These are phyloP conservation scores for Phyllosticta capitalensis DNA, from an alignment of 2,329 filamentous ascomycete genomes.

Conservation along the genomic window DNA sequence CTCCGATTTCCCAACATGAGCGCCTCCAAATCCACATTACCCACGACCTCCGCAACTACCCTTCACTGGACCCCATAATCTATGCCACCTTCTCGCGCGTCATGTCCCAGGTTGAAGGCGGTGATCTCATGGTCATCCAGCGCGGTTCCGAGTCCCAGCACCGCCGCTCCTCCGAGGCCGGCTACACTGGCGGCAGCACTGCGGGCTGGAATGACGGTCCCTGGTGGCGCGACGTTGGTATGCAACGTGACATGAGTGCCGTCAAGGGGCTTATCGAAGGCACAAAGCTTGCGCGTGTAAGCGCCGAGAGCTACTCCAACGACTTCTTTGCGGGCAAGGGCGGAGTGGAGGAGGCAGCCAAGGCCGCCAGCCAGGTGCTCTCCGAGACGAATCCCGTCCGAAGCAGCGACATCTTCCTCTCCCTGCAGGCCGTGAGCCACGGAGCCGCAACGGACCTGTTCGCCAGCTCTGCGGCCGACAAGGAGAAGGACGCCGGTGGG, in stretches of 20 bases:
- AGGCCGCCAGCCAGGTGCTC: slow-evolving; percentile 66
- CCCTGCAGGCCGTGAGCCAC: slow-evolving; percentile 77
- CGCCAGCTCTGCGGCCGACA: slow-evolving; percentile 44
- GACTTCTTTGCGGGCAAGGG: slow-evolving; percentile 76
- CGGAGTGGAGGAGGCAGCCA: slow-evolving; percentile 70
- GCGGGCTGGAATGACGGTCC: slow-evolving; percentile 86
- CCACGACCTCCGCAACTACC: slow-evolving; percentile 90
- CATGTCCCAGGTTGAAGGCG: slow-evolving; percentile 98
- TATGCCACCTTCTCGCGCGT: slow-evolving; percentile 87
- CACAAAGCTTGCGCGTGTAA: slow-evolving; percentile 82
- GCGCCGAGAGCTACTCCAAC: slow-evolving; percentile 74
- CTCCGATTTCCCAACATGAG: slow-evolving; percentile 93
- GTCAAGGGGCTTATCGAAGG: slow-evolving; percentile 77
- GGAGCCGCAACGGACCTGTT: slow-evolving; percentile 59
- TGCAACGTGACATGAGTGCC: slow-evolving; percentile 65
- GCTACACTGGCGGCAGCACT: slow-evolving; percentile 37
- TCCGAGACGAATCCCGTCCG: slow-evolving; percentile 82
- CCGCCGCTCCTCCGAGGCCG: slow-evolving; percentile 53
- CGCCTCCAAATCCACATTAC: slow-evolving; percentile 95
- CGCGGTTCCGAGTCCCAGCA: slow-evolving; percentile 77
- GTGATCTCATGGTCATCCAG: slow-evolving; percentile 88
- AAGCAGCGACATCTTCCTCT: slow-evolving; percentile 87
- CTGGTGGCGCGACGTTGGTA: slow-evolving; percentile 75
- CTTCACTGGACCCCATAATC: slow-evolving; percentile 84
- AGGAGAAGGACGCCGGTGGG: slow-evolving; percentile 46